Percentiles rank a stretch among this genome's conserved stretches.
phyloP scores from a whole-genome alignment of 2,329 filamentous ascomycete genomes.

The Lecanicillium sp. region DNA sequence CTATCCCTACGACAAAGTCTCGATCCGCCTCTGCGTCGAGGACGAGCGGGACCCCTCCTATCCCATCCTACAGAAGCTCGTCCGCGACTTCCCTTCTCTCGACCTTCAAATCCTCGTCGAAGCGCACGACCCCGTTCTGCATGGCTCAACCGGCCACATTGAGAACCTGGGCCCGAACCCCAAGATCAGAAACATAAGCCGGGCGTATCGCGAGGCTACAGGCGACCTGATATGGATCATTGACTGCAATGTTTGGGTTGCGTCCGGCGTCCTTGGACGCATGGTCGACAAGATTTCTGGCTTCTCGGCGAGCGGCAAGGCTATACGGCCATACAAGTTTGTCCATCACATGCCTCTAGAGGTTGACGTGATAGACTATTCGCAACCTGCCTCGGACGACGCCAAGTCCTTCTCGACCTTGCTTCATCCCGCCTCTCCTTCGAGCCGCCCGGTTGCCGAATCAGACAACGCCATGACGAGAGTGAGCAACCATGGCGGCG shows the following conservation, averaged over 20 bases:
- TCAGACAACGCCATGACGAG: conserved; percentile 16
- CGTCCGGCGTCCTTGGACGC: conserved; percentile 66
- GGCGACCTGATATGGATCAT: conserved; percentile 89
- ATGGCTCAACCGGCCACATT: conserved; percentile 39
- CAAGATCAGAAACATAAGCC: conserved; percentile 96
- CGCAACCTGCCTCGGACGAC: conserved; percentile 6
- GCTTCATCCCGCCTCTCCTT: conserved; percentile 6
- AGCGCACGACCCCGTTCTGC: conserved; percentile 67
- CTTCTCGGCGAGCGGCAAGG: conserved; percentile 40
- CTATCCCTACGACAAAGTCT: conserved; percentile 70
- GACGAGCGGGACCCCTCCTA: conserved; percentile 69
- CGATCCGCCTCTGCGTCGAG: conserved; percentile 76
- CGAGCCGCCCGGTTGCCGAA: conserved; percentile 12
- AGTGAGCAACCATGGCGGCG: conserved; percentile 51
- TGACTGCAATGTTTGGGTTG: conserved; percentile 95
- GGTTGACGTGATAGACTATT: conserved; percentile 55
- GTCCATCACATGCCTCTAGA: conserved; percentile 90
- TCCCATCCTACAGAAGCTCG: conserved; percentile 61
- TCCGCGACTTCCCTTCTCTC: conserved; percentile 63
- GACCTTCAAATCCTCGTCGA: conserved; percentile 73
- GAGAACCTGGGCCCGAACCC: conserved; percentile 81
- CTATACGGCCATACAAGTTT: conserved; percentile 67
- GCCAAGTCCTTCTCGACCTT: too few species aligned
- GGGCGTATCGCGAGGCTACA: conserved; percentile 81
- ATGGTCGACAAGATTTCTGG: conserved; percentile 88